Conservation (phyloP, 352 stramenopile genomes). For the Phytophthora sp. region DNA sequence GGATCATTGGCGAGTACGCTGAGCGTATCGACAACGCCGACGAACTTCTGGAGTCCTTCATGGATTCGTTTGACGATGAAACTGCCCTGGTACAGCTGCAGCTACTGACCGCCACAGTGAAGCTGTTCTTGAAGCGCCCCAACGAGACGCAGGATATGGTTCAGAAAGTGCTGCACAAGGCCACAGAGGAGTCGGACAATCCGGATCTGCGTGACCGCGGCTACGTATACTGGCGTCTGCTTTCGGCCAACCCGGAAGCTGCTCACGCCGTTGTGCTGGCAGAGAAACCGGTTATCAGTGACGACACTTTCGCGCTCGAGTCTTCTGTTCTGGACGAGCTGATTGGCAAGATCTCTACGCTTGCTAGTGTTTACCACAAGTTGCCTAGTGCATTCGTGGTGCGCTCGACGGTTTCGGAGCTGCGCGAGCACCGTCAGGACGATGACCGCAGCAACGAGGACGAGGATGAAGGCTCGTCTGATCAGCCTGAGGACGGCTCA, state of each 20-base stretch:
- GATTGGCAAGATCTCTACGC: slow-evolving; percentile 97
- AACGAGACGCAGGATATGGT: slow-evolving; percentile 97
- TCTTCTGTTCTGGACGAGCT: slow-evolving; percentile 95
- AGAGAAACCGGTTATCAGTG: slow-evolving; percentile 99
- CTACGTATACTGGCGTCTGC: slow-evolving; percentile 99
- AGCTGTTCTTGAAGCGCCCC: slow-evolving; percentile 98
- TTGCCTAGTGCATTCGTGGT: slow-evolving; percentile 83
- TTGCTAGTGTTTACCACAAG: slow-evolving; percentile 99
- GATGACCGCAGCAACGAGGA: slow-evolving; percentile 76
- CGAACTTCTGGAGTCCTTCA: slow-evolving; percentile 98
- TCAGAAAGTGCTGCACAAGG: slow-evolving; percentile 97
- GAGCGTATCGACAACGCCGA: slow-evolving; percentile 99
- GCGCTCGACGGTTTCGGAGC: slow-evolving; percentile 79
- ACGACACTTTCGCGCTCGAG: slow-evolving; percentile 97
- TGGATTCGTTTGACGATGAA: slow-evolving; percentile 99
- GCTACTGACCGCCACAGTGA: slow-evolving; percentile 98
- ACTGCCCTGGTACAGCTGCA: slow-evolving; percentile 97
- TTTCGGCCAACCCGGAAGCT: slow-evolving; percentile 98
- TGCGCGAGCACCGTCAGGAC: slow-evolving; percentile 72
- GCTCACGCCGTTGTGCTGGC: slow-evolving; percentile 98
- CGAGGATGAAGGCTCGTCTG: slow-evolving; percentile 66
- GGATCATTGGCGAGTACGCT: slow-evolving; percentile 99
- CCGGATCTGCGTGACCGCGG: slow-evolving; percentile 98
- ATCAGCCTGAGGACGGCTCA: slow-evolving; percentile 57
- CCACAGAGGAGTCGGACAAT: slow-evolving; percentile 98